Base-by-base conservation (phyloP, 257 asterid genomes). In the Striga asiatica region DNA sequence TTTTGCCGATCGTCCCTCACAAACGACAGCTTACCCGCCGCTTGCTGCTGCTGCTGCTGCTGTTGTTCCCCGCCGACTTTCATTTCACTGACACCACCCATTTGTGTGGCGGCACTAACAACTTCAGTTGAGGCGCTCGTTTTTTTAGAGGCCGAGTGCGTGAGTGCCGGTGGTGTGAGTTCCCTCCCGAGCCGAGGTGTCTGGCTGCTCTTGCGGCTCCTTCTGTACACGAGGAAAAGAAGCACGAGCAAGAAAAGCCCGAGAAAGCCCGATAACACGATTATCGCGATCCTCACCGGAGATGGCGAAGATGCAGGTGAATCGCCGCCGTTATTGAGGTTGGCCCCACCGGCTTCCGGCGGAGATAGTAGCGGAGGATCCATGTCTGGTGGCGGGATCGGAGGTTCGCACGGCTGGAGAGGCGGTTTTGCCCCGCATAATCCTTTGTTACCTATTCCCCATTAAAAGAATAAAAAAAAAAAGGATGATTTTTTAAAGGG, bases 401-500 rank as follows among this genome's bases (percentile, higher is more conserved):
- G 53, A 37, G 68, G 57, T 29, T 41, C 45, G 63, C 98, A 89
- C 6, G 49, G 11, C 25, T 19, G 62, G 45, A 87, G 12, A 24
- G 98, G 98, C n/a, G n/a, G n/a, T n/a, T n/a, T n/a, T 56, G 50
- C 41, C 54, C 98, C 98, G 16, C 98, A 91, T 3, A 91, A 67
- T 6, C 50, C 86, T 64, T 69, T 75, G 66, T 91, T 88, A n/a
- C 88, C 96, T 84, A 80, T 74, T 9, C 42, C 16, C 16, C 42
- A 35, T 35, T 11, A 6, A 9, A 10, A 35, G 10, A 35, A 4
- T n/a, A 32, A 7, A 32, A 32, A 7, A 2, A 7, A 32, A 32
- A 32, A 32, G 39, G 8, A 32, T 0, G 12, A 32, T 32, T 7
- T 9, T n/a, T 32, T 32, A 32, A 32, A 32, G 11, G 39, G 11